Evolutionary conservation across 2,329 filamentous ascomycete species (phyloP).

Genomic region (Alternaria sp.): DNA sequence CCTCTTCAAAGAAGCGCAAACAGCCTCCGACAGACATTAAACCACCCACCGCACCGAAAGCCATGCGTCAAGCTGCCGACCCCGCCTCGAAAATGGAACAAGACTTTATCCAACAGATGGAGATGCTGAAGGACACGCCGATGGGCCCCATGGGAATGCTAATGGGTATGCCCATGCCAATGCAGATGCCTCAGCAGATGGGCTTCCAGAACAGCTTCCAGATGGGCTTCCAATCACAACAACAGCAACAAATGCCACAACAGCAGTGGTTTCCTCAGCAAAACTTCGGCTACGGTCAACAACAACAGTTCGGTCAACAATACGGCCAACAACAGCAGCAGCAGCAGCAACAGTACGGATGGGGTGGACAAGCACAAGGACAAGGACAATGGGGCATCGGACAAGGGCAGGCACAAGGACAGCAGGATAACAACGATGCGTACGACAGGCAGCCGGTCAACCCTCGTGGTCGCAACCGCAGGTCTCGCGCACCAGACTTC

Average conservation of each 20-base stretch:
- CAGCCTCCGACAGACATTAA: constrained; percentile 73
- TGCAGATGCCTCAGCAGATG: constrained; percentile 23
- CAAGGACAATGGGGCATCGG: constrained; percentile 16
- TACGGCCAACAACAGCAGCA: constrained; percentile 21
- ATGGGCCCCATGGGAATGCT: constrained; percentile 45
- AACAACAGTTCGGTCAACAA: constrained; percentile 16
- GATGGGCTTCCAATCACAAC: constrained; percentile 24
- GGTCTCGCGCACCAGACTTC: constrained; percentile 85
- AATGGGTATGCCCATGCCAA: constrained; percentile 21
- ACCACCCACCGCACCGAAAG: constrained; percentile 56
- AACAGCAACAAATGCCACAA: constrained; percentile 15
- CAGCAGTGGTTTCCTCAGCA: constrained; percentile 65
- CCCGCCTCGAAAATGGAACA: constrained; percentile 51
- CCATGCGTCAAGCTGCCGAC: constrained; percentile 64
- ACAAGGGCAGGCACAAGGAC: constrained; percentile 6
- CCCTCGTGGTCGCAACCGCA: constrained; percentile 80
- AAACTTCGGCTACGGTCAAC: constrained; percentile 21
- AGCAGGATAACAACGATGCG: constrained; percentile 60
- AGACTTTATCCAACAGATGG: constrained; percentile 58
- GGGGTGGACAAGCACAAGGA: constrained; percentile 15
- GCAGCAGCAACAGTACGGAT: constrained; percentile 21
- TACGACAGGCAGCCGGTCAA: constrained; percentile 98
- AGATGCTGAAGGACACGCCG: constrained; percentile 53
- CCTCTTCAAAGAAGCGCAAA: constrained; percentile 75
- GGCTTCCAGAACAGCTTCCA: constrained; percentile 11